Conservation (phyloP, 2,329 filamentous ascomycete species). For the Cercospora janseana region DNA sequence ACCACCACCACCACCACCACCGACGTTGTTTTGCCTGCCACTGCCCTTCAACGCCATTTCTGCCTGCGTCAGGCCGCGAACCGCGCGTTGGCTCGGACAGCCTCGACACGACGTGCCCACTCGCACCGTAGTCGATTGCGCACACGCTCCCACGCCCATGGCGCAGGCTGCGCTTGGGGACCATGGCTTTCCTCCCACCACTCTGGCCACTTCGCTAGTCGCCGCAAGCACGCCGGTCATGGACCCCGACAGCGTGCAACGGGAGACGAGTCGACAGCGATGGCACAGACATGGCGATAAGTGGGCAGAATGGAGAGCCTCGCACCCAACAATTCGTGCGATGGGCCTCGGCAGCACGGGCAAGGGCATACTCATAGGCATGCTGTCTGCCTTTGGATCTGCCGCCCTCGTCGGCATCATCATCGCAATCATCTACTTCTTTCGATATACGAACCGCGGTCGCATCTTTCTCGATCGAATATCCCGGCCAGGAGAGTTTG, state of each 20-base stretch:
- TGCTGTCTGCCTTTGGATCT: conserved; percentile 90
- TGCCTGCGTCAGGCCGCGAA: conserved; percentile 20
- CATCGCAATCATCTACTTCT: conserved; percentile 84
- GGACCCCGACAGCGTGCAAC: not conserved
- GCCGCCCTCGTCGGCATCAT: conserved; percentile 79
- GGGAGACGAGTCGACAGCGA: conserved; percentile 1
- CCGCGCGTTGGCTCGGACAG: conserved; percentile 13
- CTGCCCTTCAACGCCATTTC: not conserved
- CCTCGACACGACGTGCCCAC: not conserved
- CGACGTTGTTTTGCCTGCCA: not conserved
- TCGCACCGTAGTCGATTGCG: conserved; percentile 5
- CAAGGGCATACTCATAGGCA: conserved; percentile 86
- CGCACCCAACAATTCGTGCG: conserved; percentile 12
- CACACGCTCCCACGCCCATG: conserved; percentile 24
- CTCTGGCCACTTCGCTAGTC: conserved; percentile 13
- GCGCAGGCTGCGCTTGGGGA: conserved; percentile 29
- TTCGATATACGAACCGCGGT: conserved; percentile 82
- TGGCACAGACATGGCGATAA: conserved; percentile 15
- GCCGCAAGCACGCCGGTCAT: conserved; percentile 2
- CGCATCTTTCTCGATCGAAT: conserved; percentile 92
- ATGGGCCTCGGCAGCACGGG: conserved; percentile 43
- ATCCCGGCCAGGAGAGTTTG: conserved; percentile 90
- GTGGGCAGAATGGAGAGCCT: conserved; percentile 12
- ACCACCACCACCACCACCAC: conserved; percentile 3
- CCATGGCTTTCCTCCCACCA: conserved; percentile 19